These are phyloP conservation scores for Gyromitra esculenta DNA, from an alignment of 2,329 filamentous ascomycete genomes.

Conservation along the genomic window DNA sequence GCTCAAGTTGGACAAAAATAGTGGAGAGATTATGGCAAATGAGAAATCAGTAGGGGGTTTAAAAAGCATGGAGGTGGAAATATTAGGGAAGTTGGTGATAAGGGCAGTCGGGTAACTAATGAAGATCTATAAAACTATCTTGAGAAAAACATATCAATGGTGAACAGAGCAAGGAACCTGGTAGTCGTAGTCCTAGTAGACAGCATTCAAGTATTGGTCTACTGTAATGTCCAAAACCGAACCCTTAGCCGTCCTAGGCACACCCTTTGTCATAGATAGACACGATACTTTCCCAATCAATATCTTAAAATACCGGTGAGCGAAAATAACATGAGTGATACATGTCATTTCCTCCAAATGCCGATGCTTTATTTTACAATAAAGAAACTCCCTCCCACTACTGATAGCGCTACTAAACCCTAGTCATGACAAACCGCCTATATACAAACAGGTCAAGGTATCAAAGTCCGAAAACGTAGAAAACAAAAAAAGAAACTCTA, in stretches of 20 bases:
- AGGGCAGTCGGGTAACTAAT: constrained; percentile 66
- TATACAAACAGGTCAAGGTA: constrained; percentile 36
- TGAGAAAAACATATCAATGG: neutral
- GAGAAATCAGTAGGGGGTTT: constrained; percentile 52
- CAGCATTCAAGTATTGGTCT: neutral
- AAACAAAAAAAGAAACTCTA: constrained; percentile 15
- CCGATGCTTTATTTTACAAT: neutral
- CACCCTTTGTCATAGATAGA: neutral
- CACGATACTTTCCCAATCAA: neutral
- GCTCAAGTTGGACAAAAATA: constrained; percentile 66
- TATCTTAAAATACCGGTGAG: neutral
- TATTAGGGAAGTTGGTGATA: constrained; percentile 81
- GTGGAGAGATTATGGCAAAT: constrained; percentile 64
- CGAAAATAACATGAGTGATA: neutral
- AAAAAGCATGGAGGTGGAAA: constrained; percentile 69
- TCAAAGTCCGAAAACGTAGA: neutral
- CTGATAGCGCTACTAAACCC: neutral
- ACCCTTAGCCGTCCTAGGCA: neutral
- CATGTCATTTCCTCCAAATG: neutral
- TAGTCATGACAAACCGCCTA: constrained; percentile 33
- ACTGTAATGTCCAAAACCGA: neutral
- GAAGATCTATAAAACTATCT: neutral
- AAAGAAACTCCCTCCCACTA: constrained; percentile 14
- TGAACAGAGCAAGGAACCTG: neutral
- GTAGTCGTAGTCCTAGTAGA: neutral